Base-by-base conservation (phyloP, 2,329 filamentous ascomycete genomes). In the Penicillium sumatraense region DNA sequence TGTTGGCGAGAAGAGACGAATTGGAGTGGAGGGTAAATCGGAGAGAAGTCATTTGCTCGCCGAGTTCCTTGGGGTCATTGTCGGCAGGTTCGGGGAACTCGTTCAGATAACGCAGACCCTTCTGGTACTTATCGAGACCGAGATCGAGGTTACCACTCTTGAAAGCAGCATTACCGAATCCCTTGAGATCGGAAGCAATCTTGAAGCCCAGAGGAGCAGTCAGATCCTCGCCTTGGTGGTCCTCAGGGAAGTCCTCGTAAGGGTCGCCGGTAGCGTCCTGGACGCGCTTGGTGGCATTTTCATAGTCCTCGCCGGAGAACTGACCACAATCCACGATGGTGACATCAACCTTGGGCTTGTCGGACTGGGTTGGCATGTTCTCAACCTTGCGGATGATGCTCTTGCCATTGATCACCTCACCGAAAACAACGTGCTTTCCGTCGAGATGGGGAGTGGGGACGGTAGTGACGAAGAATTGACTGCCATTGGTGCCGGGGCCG, bases 391-490 rank as follows among this genome's bases (percentile, higher is more conserved):
- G 89, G 29, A 98, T 85, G 33, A 97, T 80, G 59, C 90, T 93
- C 83, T 97, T 98, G 69, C 95, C 95, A 58, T 88, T 89, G 69
- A 97, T 84, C 53, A 98, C 93, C 73, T 97, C 89, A 60, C 95
- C 95, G 67, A 97, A 99, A 21, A 99, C 93, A 44, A 98, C 95
- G 78, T 99, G 93, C 83, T 99, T 99, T 73, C 86, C 86, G 74
- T 99, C 93, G 35, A 98, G 85, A 75, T 98, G 95, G 45, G 92
- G 93, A 13, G 95, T 98, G n/a, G 88, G 83, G 26, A 96, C 91
- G 14, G 95, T 98, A 46, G 95, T 99, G 68, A 98, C 82, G 84
- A 99, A 99, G 85, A 99, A 99, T 72, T 99, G 95, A 48, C 90
- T 96, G 70, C 95, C 95, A 74, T 99, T 99, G 74, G 95, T 96